A percentile compares a stretch with the other conserved stretches of the same genome.
Conservation (phyloP, 768 basidiomycete species). For the Phlegmacium glaucopus region DNA sequence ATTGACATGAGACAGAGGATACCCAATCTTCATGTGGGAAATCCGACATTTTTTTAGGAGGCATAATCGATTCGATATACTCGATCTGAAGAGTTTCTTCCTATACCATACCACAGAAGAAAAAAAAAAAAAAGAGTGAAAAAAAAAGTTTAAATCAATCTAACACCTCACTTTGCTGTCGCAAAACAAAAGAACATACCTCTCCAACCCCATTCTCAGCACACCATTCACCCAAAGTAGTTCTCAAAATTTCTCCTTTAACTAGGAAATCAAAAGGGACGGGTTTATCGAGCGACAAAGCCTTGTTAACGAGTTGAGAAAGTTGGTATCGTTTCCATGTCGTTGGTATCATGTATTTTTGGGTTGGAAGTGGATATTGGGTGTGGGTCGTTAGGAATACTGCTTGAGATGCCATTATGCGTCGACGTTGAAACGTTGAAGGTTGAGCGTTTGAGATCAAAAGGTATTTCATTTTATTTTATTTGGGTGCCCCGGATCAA, state of each 20-base stretch:
- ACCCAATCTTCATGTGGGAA: conserved; percentile 95
- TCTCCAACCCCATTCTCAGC: conserved; percentile 65
- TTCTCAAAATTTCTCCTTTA: conserved; percentile 73
- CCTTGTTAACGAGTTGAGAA: conserved; percentile 95
- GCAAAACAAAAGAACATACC: conserved; percentile 46
- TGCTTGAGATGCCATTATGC: conserved; percentile 34
- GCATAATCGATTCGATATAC: conserved; percentile 86
- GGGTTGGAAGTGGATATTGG: conserved; percentile 70
- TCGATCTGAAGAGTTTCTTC: conserved; percentile 92
- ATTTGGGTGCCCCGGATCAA: too few relatives aligned
- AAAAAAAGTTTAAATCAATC: too few relatives aligned
- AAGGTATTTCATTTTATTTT: too few relatives aligned
- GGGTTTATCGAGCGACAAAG: conserved; percentile 66
- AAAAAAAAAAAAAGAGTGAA: not conserved
- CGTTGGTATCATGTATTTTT: conserved; percentile 91
- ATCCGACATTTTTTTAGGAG: conserved; percentile 76
- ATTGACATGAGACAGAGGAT: conserved; percentile 66
- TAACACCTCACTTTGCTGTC: too few relatives aligned
- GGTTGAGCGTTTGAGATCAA: too few relatives aligned
- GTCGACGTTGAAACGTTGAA: too few relatives aligned
- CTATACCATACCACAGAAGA: conserved; percentile 42
- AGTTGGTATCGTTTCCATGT: conserved; percentile 95
- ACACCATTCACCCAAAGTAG: conserved; percentile 73
- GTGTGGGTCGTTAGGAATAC: conserved; percentile 75
- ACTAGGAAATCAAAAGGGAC: conserved; percentile 94